Evolutionary conservation across 768 basidiomycete genomes (phyloP).

Genomic region (Leccinum truebloodii): DNA sequence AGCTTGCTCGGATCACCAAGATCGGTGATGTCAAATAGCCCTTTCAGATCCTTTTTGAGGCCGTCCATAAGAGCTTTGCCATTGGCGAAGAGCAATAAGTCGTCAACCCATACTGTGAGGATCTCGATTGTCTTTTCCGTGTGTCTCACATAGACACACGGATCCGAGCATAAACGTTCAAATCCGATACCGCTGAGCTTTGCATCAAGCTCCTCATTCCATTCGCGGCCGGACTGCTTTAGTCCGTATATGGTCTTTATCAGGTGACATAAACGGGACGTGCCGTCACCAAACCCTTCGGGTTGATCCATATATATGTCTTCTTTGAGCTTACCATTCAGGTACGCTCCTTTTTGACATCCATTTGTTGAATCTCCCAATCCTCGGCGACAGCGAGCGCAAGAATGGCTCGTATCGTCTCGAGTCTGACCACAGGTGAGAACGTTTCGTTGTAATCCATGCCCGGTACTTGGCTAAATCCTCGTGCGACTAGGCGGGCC

Average conservation of each 20-base stretch:
- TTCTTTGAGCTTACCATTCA: background rate
- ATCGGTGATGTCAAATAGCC: slow-evolving; percentile 9
- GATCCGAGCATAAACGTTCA: background rate
- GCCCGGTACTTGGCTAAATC: background rate
- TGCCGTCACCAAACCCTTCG: background rate
- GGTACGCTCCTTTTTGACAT: background rate
- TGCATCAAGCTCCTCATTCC: background rate
- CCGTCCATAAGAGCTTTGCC: background rate
- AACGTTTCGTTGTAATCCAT: background rate
- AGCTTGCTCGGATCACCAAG: slow-evolving; percentile 24
- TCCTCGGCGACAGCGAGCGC: background rate
- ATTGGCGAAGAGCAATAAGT: slow-evolving; percentile 6
- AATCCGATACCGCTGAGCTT: background rate
- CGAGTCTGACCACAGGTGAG: background rate
- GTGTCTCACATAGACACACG: slow-evolving; percentile 3
- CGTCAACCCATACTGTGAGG: slow-evolving; percentile 24
- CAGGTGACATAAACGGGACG: background rate
- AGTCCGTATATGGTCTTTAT: background rate
- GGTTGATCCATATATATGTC: background rate
- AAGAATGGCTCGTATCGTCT: background rate
- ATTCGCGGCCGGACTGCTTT: background rate
- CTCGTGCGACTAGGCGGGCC: background rate
- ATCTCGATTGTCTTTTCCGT: slow-evolving; percentile 1
- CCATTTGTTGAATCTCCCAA: background rate
- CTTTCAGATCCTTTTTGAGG: slow-evolving; percentile 2